Conservation (phyloP, 2,329 filamentous ascomycete species). For the Penicillium sp. region DNA sequence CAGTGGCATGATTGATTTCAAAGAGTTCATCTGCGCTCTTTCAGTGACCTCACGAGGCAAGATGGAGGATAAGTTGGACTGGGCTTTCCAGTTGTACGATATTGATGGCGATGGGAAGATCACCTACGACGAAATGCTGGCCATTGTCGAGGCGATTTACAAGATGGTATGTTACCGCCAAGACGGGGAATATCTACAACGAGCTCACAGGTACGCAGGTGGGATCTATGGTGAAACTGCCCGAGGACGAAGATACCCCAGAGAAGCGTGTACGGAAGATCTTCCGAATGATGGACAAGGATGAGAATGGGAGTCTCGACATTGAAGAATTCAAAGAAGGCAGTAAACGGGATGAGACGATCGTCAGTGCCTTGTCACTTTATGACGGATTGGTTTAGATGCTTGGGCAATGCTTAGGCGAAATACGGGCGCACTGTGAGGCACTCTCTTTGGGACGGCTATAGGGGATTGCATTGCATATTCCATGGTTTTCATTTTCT, state of each 20-base stretch:
- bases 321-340: constrained; percentile 99
- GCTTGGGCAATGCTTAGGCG: constrained; percentile 17
- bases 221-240: constrained; percentile 98
- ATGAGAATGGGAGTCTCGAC: constrained; percentile 95
- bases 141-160: constrained; percentile 98
- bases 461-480: constrained; percentile 8
- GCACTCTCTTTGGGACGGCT: constrained; percentile 7
- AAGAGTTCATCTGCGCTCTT: constrained; percentile 98
- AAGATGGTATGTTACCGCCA: constrained; percentile 74
- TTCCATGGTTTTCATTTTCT: not conserved
- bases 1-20: constrained; percentile 97
- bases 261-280: constrained; percentile 98
- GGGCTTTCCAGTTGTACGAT: constrained; percentile 99
- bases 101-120: constrained; percentile 99
- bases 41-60: constrained; percentile 96
- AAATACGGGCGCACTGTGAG: constrained; percentile 23
- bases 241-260: constrained; percentile 97
- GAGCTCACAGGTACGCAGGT: constrained; percentile 59
- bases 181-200: not conserved
- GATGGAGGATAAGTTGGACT: constrained; percentile 99
- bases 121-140: constrained; percentile 97
- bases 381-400: constrained; percentile 89
- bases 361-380: constrained; percentile 92
- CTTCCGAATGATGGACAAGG: constrained; percentile 99
- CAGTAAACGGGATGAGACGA: constrained; percentile 97